A percentile compares a stretch with the other conserved stretches of the same genome.
Evolutionary conservation across 139 green algal genomes (phyloP).

Genomic region (Chlorella vulgaris): DNA sequence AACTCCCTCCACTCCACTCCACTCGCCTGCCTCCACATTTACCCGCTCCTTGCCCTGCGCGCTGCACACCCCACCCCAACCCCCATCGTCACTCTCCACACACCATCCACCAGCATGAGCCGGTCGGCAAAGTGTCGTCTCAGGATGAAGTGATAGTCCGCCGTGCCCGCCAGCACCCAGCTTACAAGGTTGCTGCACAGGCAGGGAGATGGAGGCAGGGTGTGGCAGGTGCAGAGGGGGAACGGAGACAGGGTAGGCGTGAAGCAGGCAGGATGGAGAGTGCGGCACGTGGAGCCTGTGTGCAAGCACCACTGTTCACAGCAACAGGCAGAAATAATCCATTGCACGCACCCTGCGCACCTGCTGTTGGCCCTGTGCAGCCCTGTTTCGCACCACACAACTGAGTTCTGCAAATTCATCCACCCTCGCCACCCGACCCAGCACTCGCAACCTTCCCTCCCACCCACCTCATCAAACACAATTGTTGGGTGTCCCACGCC

Average conservation of each 20-base stretch:
- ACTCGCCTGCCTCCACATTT: not conserved
- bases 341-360: no score
- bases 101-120: slow-evolving; percentile 40
- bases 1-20: not conserved
- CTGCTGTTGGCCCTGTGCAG: no score
- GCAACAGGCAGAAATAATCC: no score
- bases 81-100: not conserved
- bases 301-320: no score
- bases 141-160: slow-evolving; percentile 39
- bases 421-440: not conserved
- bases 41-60: no score
- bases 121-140: slow-evolving; percentile 41
- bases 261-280: not conserved
- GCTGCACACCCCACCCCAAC: no score
- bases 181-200: slow-evolving; percentile 33
- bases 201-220: not conserved
- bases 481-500: slow-evolving; percentile 38
- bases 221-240: not conserved
- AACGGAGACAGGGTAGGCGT: not conserved
- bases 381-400: no score
- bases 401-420: not conserved
- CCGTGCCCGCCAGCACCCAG: slow-evolving; percentile 31
- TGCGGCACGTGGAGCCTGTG: no score
- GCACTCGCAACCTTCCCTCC: not conserved
- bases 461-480: slow-evolving; percentile 30